Evolutionary conservation across 2,329 filamentous ascomycete genomes (phyloP), one percentile per base, ranked within the genome.

Genomic region (Paecilomyces dactylethromorphus): DNA sequence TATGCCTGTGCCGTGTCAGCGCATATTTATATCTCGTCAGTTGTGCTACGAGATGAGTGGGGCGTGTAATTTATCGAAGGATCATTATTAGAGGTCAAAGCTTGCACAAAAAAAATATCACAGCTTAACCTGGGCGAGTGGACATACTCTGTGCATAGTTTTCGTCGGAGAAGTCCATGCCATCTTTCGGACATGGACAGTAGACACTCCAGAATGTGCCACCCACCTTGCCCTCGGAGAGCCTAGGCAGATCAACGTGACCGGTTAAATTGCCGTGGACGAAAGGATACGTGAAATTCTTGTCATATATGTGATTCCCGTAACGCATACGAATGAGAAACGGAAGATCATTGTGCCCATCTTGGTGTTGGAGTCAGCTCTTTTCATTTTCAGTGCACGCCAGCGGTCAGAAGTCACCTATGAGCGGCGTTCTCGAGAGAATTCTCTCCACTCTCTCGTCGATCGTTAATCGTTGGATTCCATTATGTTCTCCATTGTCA

Each of bases 181-280:
- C 85, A 67, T 93, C 85, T 11, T 74, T 72, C 0, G 92, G 92
- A 69, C 92, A 97, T 0, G 84, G 84, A 49, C 89, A 85, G 67
- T 82, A 97, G 10, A 94, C 91, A 70, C 88, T 92, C 93, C 92
- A 97, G 72, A 97, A 97, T n/a, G 90, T 87, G 58, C 92, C 93
- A 45, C 92, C 92, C 3, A 74, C 67, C 31, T 66, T 65, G 62
- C 92, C 92, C 55, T 84, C 74, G 35, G 83, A 81, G 54, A 96
- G 81, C 4, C 92, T 85, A 1, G 88, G 87, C 8, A 96, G 77
- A 71, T 97, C 93, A 56, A 94, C 88, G 64, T 97, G 90, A 3
- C 81, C 81, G 0, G 72, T 69, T 56, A 96, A 75, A 0, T 83
- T 84, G 32, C 90, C 91, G 22, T 89, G 77, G 63, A 87, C 83